These are phyloP conservation scores for Viola odorata DNA, from an alignment of 345 rosid genomes.

Conservation along the genomic window DNA sequence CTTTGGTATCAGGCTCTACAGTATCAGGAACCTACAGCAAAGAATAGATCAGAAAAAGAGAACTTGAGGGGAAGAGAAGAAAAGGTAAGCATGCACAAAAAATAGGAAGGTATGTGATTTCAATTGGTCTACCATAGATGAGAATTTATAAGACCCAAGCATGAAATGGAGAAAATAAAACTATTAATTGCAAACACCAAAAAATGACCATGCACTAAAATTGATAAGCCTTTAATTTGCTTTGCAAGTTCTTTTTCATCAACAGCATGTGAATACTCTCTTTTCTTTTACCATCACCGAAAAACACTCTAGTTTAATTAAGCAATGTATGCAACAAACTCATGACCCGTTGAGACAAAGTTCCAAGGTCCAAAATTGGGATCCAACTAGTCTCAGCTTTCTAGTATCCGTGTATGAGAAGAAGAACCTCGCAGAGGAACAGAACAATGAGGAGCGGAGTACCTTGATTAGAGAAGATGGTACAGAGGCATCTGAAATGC, in stretches of 20 bases:
- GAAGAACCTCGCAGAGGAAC: too few relatives aligned
- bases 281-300: too few relatives aligned
- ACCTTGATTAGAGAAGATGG: constrained; percentile 87
- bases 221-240: neutral
- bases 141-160: neutral
- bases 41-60: constrained; percentile 11
- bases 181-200: neutral
- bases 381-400: too few relatives aligned
- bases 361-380: too few relatives aligned
- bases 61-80: neutral
- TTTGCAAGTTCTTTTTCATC: neutral
- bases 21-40: constrained; percentile 47
- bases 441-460: neutral
- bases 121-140: neutral
- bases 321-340: neutral
- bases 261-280: neutral
- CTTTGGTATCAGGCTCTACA: constrained; percentile 50
- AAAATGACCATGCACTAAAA: neutral
- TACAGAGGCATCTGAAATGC: constrained; percentile 45
- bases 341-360: neutral
- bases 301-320: too few relatives aligned
- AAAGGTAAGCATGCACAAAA: neutral
- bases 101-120: neutral
- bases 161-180: neutral
- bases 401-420: too few relatives aligned